Base-by-base conservation (phyloP, 2,329 filamentous ascomycete species). In the Coleophoma eucalyptorum region DNA sequence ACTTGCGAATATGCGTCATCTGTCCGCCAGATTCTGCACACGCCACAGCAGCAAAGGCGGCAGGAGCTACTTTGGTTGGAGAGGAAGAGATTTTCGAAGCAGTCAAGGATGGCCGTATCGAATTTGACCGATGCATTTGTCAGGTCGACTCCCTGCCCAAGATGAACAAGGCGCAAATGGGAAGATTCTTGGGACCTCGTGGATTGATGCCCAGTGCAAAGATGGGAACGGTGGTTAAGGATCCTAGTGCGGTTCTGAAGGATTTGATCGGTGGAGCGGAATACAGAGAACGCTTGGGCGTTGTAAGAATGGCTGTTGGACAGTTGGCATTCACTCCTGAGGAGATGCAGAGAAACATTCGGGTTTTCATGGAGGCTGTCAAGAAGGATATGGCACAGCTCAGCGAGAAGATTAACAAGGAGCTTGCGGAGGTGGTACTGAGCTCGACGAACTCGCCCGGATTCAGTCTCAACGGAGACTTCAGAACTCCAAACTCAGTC, bases 201-300 rank as follows among this genome's bases (percentile, higher is more conserved):
- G 92, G 92, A 3, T 71, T 99, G 64, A 97, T 99, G 94, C 94
- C 94, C 5, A 95, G 83, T 67, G 73, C 80, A 53, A 96, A 96
- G 77, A 83, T 83, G 55, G 91, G 90, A 57, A 97, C 94, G 0
- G 88, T 99, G 50, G 90, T 96, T 20, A 86, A 81, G 64, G 87
- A 96, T 66, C 80, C 96, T 15, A 79, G 79, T 49, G 70, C 76
- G n/a, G 79, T 84, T 33, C 88, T 99, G 63, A 82, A 81, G 62
- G 89, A 93, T 58, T 84, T 96, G 70, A 83, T 90, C 13, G 91
- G 93, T 55, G 90, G 86, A 49, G 89, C 86, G 48, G 84, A 92
- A 60, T 99, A 96, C 73, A 84, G 90, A 65, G 94, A 99, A 74
- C 80, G 87, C 59, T 71, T 85, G 58, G 94, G 91, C 15, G 89